Conservation (phyloP, 495 filamentous ascomycete genomes). For the Evernia prunastri region DNA sequence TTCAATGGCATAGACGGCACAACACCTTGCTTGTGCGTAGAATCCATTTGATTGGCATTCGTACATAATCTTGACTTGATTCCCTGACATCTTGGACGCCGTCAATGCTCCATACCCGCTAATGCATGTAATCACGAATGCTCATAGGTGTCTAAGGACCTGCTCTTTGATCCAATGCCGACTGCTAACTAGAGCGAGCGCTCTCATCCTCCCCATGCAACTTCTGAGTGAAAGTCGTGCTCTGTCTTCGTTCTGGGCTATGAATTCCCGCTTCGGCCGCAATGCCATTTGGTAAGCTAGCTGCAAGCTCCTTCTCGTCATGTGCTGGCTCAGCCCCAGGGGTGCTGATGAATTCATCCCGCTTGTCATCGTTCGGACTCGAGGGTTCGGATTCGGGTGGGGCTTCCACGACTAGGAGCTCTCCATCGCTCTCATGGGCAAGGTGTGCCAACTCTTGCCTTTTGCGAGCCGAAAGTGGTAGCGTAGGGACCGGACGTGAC, state of each 20-base stretch:
- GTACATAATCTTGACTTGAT: no score
- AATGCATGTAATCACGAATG: conserved; percentile 11
- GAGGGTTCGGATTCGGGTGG: conserved; percentile 47
- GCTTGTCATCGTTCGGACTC: conserved; percentile 35
- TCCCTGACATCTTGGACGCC: not conserved
- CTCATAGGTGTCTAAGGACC: conserved; percentile 17
- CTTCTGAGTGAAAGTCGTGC: not conserved
- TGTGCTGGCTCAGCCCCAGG: not conserved
- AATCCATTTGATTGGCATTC: not conserved
- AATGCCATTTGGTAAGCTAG: not conserved
- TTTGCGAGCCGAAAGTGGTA: conserved; percentile 32
- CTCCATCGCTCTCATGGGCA: conserved; percentile 30
- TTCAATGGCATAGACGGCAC: no score
- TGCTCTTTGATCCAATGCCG: conserved; percentile 31
- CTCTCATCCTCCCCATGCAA: conserved; percentile 25
- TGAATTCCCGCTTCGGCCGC: not conserved
- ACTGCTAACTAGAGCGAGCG: conserved; percentile 27
- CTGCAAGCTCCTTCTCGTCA: conserved; percentile 4
- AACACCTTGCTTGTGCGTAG: no score
- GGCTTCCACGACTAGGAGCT: conserved; percentile 47
- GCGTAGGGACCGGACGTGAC: conserved; percentile 29
- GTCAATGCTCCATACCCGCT: conserved; percentile 11
- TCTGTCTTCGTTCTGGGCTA: not conserved
- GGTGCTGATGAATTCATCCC: not conserved
- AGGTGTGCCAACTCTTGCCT: conserved; percentile 34